Evolutionary conservation across 1,139 yeast genomes (phyloP), one percentile per base, ranked within the genome.

Genomic region (Sporopachydermia cereana): DNA sequence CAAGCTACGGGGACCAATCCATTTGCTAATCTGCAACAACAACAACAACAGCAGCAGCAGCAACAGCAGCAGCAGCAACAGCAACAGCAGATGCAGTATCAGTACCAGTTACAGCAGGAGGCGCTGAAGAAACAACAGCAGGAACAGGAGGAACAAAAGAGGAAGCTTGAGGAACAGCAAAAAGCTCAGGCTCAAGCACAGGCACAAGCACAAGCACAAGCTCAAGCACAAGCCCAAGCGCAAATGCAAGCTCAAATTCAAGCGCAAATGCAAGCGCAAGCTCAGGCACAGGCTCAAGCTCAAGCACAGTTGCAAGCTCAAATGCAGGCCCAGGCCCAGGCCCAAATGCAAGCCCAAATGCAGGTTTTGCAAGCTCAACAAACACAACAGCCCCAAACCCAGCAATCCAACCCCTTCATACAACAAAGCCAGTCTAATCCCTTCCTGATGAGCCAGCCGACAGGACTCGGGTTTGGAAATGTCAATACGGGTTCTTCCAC

Each of bases 391-490:
- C 45, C 51, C 44, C 24, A 57, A 54, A 25, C 29, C 7, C 18
- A 51, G 52, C 29, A 56, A 55, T 43, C 60, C 58, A 22, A 54
- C 53, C 45, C 45, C 54, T 36, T 24, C 25, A 14, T 36, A 9
- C 36, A 29, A 14, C 36, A 39, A 12, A 3, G 7, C 44, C 27
- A 30, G 30, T 20, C n/a, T 41, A 21, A 36, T 14, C 43, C 24
- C 22, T 25, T 5, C 24, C 46, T 46, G 17, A 43, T 17, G 23
- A 42, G 36, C n/a, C 49, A 49, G 43, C 66, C 62, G 51, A 76
- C 83, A 16, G 82, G 82, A 9, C 68, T 69, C 41, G 82, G 82
- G 0, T 75, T 74, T 59, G 79, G 80, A 56, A 50, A 41, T 57
- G 52, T 43, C 54, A 49, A 36, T 56, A 52, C 42, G 49, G 49